Conservation (phyloP, 2,329 filamentous ascomycete genomes). For the Penicillium nordicum region DNA sequence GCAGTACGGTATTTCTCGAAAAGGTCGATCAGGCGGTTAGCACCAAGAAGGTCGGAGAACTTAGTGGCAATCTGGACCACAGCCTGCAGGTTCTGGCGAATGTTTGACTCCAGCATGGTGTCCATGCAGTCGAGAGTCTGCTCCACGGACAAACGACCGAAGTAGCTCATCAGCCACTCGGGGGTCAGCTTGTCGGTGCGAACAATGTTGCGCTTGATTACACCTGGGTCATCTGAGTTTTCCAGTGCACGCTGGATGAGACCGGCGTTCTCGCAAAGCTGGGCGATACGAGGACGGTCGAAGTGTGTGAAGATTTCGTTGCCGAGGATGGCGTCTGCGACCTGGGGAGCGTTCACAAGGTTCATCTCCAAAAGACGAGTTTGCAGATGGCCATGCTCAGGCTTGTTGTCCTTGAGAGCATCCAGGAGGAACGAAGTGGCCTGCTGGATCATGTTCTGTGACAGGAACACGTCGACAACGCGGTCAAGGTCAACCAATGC, state of each 20-base stretch:
- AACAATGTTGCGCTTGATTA: constrained; percentile 86
- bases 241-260: constrained; percentile 84
- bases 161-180: constrained; percentile 90
- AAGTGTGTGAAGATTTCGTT: constrained; percentile 99
- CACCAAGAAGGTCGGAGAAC: constrained; percentile 89
- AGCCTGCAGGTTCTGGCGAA: constrained; percentile 91
- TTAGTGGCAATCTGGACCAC: constrained; percentile 96
- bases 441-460: constrained; percentile 95
- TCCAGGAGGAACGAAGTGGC: constrained; percentile 97
- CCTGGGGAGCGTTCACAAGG: constrained; percentile 89
- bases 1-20: constrained; percentile 97
- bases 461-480: constrained; percentile 96
- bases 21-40: constrained; percentile 83
- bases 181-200: constrained; percentile 79
- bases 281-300: constrained; percentile 82
- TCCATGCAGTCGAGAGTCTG: constrained; percentile 92
- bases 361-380: constrained; percentile 98
- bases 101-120: constrained; percentile 94
- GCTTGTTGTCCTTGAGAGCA: constrained; percentile 88
- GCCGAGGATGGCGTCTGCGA: constrained; percentile 93
- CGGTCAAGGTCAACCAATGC: constrained; percentile 88
- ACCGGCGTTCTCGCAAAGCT: constrained; percentile 89
- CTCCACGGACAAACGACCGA: constrained; percentile 90
- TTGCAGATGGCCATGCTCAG: constrained; percentile 89
- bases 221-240: constrained; percentile 85